Conservation (phyloP, 2,329 filamentous ascomycete species). For the Colletotrichum sp. region DNA sequence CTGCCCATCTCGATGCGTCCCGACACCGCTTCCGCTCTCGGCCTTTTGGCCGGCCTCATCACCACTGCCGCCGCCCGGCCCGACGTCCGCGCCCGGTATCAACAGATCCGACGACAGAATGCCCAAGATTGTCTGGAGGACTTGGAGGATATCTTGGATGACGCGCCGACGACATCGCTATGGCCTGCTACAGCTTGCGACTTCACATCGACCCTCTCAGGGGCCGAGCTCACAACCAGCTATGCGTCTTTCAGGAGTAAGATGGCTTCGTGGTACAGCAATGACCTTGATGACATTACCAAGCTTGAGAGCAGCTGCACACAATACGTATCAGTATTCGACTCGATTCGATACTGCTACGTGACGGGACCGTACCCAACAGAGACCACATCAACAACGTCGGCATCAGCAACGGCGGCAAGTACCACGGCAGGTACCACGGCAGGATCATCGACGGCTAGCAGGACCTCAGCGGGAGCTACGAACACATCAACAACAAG, state of each 20-base stretch:
- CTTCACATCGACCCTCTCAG: constrained; percentile 14
- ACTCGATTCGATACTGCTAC: constrained; percentile 9
- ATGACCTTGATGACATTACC: constrained; percentile 13
- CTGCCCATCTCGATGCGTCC: not conserved
- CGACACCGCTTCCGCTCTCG: not conserved
- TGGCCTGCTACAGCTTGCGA: constrained; percentile 14
- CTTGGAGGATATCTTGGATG: constrained; percentile 5
- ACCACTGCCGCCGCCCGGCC: not conserved
- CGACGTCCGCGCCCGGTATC: not conserved
- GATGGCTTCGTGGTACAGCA: constrained; percentile 14
- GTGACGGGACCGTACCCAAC: constrained; percentile 2
- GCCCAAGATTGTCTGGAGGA: constrained; percentile 2
- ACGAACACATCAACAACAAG: not conserved
- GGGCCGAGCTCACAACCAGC: constrained; percentile 1
- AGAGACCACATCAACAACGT: not conserved
- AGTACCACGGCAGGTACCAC: no score
- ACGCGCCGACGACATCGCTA: constrained; percentile 1
- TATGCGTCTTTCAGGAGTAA: constrained; percentile 3
- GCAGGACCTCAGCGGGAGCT: not conserved
- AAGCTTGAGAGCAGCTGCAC: constrained; percentile 15
- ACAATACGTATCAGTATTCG: not conserved
- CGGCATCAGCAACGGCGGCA: not conserved
- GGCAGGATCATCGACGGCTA: not conserved
- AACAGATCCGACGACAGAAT: constrained; percentile 4
- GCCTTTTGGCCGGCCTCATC: not conserved